Evolutionary conservation across 331 rosid genomes (phyloP), one percentile per base, ranked within the genome.

Genomic region (Rosa hybrid): DNA sequence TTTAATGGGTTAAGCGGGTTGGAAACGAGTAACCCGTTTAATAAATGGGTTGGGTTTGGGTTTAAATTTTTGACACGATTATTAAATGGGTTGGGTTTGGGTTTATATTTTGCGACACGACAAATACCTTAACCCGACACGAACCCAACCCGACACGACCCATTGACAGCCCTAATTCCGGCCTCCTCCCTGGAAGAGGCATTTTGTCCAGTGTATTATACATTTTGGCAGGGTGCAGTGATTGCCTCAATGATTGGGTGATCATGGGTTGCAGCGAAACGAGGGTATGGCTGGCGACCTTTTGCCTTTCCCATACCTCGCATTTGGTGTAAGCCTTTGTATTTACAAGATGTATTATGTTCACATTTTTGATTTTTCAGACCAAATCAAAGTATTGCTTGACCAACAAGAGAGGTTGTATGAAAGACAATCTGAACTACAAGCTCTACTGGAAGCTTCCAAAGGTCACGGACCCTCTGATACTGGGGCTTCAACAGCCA

Each of bases 371-470:
- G 8, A 54, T 57, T 80, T 30, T 79, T 80, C 88, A 94, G 98
- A 84, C 49, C 92, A 90, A 85, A 86, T 92, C 75, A 85, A 80
- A 46, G 82, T 67, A 13, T 85, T 94, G 82, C 86, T 89, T 67
- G 97, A 92, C 59, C 87, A 81, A 87, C 98, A 94, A 83, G 97
- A 94, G 82, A 81, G 78, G 62, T 78, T 94, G 81, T 83, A 91
- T 49, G 93, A 90, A 83, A 94, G 94, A 83, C 82, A 92, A 78
- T 87, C 94, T 23, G 97, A 91, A 81, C 83, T 94, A 73, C 85
- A 91, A 77, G 87, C 90, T 75, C 81, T 92, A 70, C 62, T 94
- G 53, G 95, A 94, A 82, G 87, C 88, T 54, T 84, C 89, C 70
- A 89, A 78, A 78, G 95, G 85, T 73, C 83, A 88, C 25, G 88